Percentiles rank a stretch among this genome's conserved stretches.
These are phyloP conservation scores for Leptomonas pyrrhocoris DNA, from an alignment of 208 protist genomes.

Conservation along the genomic window DNA sequence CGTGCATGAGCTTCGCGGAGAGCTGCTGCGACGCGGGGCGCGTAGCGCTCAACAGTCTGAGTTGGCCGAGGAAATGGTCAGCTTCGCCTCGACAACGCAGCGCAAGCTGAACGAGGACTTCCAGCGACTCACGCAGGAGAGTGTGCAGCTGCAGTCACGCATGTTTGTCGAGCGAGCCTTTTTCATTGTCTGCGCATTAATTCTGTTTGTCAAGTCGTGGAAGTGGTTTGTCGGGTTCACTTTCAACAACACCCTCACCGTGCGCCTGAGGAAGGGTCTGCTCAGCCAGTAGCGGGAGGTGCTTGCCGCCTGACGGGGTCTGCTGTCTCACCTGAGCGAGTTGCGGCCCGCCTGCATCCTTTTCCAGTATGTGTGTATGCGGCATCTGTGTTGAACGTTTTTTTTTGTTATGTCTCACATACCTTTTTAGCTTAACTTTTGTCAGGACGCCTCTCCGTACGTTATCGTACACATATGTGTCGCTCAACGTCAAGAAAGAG, in stretches of 20 bases:
- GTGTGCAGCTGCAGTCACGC: slow-evolving; percentile 77
- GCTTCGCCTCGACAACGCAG: slow-evolving; percentile 80
- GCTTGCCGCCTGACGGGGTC: neutral
- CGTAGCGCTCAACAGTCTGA: slow-evolving; percentile 89
- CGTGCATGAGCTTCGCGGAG: slow-evolving; percentile 87
- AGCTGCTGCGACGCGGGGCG: slow-evolving; percentile 85
- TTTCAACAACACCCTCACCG: slow-evolving; percentile 77
- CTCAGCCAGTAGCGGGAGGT: slow-evolving; percentile 35
- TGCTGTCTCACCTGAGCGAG: neutral
- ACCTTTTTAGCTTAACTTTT: neutral
- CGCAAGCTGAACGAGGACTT: slow-evolving; percentile 90
- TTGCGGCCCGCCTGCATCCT: neutral
- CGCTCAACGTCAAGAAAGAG: too few species aligned
- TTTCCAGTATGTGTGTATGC: neutral
- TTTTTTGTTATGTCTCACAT: slow-evolving; percentile 9
- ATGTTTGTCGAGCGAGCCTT: slow-evolving; percentile 78
- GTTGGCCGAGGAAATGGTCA: slow-evolving; percentile 90
- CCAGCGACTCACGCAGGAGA: slow-evolving; percentile 81
- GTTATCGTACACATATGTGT: too few species aligned
- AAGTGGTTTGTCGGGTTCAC: slow-evolving; percentile 65
- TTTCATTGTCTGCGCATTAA: slow-evolving; percentile 48
- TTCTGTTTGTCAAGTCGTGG: slow-evolving; percentile 85
- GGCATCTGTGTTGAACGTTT: neutral
- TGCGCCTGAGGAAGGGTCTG: slow-evolving; percentile 64
- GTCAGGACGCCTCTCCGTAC: neutral